Percentiles rank a stretch among this genome's conserved stretches.
Evolutionary conservation across 345 rosid genomes (phyloP).

Genomic region (Cochlearia excelsa): DNA sequence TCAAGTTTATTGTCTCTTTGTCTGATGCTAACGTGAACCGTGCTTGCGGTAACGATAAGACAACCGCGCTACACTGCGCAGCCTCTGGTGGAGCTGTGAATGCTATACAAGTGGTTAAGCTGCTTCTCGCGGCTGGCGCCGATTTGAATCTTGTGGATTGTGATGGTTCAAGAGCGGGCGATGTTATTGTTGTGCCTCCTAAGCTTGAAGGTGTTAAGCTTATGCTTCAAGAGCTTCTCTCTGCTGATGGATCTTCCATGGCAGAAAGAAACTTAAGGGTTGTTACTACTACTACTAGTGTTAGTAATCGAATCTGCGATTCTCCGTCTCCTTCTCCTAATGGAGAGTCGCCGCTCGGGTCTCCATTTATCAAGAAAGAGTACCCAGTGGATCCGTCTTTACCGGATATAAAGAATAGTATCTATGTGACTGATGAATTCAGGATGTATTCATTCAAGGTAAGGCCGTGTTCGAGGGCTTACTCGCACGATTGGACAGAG

Average conservation of each 20-base stretch:
- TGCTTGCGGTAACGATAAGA: constrained; percentile 57
- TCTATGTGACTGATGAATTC: constrained; percentile 88
- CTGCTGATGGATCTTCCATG: constrained; percentile 51
- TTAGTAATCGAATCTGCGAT: constrained; percentile 31
- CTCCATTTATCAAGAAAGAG: constrained; percentile 75
- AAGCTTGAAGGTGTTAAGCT: constrained; percentile 54
- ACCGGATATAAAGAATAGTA: constrained; percentile 93
- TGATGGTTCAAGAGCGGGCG: constrained; percentile 65
- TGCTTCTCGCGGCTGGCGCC: constrained; percentile 82
- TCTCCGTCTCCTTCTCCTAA: constrained; percentile 66
- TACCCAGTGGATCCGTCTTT: constrained; percentile 92
- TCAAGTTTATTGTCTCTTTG: constrained; percentile 61
- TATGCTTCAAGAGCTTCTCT: constrained; percentile 67
- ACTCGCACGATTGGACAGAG: constrained; percentile 98
- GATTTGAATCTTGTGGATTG: constrained; percentile 62
- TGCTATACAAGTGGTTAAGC: constrained; percentile 67
- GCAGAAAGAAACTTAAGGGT: constrained; percentile 47
- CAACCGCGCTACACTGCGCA: constrained; percentile 94
- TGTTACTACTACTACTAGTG: constrained; percentile 30
- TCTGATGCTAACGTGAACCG: constrained; percentile 77
- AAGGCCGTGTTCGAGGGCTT: constrained; percentile 91
- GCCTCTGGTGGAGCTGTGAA: constrained; percentile 83
- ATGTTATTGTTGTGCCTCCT: constrained; percentile 78
- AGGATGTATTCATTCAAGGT: constrained; percentile 96
- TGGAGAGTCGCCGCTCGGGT: constrained; percentile 48